Conservation (phyloP, 2,329 filamentous ascomycete species). For the Plenodomus lindquistii region DNA sequence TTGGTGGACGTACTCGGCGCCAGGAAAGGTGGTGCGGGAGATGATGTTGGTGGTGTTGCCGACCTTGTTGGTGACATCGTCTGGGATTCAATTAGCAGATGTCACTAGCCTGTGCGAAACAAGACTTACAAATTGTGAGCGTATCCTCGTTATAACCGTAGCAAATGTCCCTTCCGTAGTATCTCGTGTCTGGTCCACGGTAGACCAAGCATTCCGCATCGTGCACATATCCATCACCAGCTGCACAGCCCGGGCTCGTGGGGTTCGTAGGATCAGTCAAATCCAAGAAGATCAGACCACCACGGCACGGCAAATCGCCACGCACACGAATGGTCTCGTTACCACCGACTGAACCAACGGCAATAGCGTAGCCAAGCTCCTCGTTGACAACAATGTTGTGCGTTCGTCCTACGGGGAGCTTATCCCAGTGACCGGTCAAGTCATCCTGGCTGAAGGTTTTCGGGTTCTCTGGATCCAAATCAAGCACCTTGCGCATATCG, state of each 20-base stretch:
- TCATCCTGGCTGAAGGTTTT: slow-evolving; percentile 31
- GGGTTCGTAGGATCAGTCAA: slow-evolving; percentile 57
- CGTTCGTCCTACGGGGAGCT: slow-evolving; percentile 33
- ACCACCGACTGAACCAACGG: slow-evolving; percentile 31
- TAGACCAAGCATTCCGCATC: slow-evolving; percentile 63
- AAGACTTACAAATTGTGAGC: slow-evolving; percentile 44
- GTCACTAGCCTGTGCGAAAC: no score
- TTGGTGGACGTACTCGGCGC: slow-evolving; percentile 60
- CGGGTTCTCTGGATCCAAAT: slow-evolving; percentile 26
- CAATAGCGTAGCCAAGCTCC: slow-evolving; percentile 33
- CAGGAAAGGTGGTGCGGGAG: slow-evolving; percentile 56
- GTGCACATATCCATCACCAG: slow-evolving; percentile 61
- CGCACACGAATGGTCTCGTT: slow-evolving; percentile 31
- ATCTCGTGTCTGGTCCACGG: slow-evolving; percentile 54
- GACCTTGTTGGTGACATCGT: slow-evolving; percentile 55
- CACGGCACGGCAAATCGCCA: slow-evolving; percentile 46
- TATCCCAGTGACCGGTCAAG: slow-evolving; percentile 30
- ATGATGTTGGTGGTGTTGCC: slow-evolving; percentile 49
- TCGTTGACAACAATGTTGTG: slow-evolving; percentile 41
- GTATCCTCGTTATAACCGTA: slow-evolving; percentile 59
- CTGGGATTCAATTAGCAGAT: no score
- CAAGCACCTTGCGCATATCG: slow-evolving; percentile 56
- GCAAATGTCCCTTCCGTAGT: slow-evolving; percentile 57
- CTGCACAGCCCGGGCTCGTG: slow-evolving; percentile 55
- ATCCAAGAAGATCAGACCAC: slow-evolving; percentile 61